Evolutionary conservation across 2,329 filamentous ascomycete species (phyloP), one percentile per base, ranked within the genome.

Genomic region (Epichloe uncinata): DNA sequence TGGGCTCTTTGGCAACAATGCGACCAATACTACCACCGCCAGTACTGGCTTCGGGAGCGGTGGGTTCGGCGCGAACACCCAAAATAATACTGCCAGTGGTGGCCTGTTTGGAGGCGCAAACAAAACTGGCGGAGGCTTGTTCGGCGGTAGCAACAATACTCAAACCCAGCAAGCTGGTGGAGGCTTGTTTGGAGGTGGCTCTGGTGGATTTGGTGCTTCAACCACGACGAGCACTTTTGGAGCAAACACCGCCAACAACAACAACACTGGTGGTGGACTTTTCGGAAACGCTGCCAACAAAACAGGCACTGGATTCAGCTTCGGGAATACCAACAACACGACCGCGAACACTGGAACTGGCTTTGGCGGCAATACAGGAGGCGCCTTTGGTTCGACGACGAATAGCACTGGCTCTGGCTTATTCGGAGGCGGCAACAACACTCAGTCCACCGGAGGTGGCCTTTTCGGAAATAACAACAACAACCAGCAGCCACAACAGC

Each of bases 401-500:
- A 53, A 49, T 30, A 59, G 59, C 16, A 53, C 57, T 47, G 50
- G 63, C 5, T 61, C 64, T 44, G 61, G 66, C 18, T 58, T 74
- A 3, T 75, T 79, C 49, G 73, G 72, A 35, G 45, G 33, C 37
- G 61, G 59, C 56, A 53, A 57, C 53, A 56, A 63, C 55, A 48
- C 55, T 53, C 47, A 62, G 57, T 33, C 64, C 57, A 59, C 69
- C 45, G 65, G 68, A n/a, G 69, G 69, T 16, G 67, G 70, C 13
- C 58, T 75, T 6, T 77, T 78, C 47, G 73, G 71, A 59, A 55
- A 69, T 47, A 65, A 60, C 58, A 63, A 60, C 54, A 34, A 60
- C 54, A 34, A 48, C 18, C 41, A 48, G 13, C 57, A 61, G 16
- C 58, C 63, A 48, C 59, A 63, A 47, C 47, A 43, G 20, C 57